Evolutionary conservation across 1,284 basidiomycete genomes (phyloP), one percentile per base, ranked within the genome.

Genomic region (Porphyrellus sp.): DNA sequence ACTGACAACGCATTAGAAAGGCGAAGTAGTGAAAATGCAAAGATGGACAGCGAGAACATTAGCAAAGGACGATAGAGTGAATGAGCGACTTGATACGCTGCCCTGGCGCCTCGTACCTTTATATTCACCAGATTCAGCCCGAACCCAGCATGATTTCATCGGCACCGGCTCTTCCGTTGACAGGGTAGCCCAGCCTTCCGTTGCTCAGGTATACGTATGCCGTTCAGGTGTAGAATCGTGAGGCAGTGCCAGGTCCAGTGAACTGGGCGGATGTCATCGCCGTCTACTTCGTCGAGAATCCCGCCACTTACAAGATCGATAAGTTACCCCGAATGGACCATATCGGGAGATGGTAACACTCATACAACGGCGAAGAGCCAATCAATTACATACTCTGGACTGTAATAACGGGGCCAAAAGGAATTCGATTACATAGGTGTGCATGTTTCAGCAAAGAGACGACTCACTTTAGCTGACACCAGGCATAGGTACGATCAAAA

Each of bases 21-120:
- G 5, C n/a, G n/a, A 15, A 61, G 18, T 2, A 67, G 33, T 8
- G 27, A 54, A n/a, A 52, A 25, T 7, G 44, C 42, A 30, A 63
- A 37, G 46, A 54, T 11, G n/a, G 34, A 30, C 4, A 52, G 31
- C 9, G 41, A 47, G 24, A 55, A 8, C 56, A 57, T 62, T 7
- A 20, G 11, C 5, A 21, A 24, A 3, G 6, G n/a, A n/a, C n/a
- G 18, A 21, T 8, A 20, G 9, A n/a, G 1, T 8, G 38, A 37
- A 13, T 1, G 12, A 15, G 8, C 6, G n/a, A 11, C 8, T 11
- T 23, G 4, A 18, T 11, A 34, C 2, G 18, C 12, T 23, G 23
- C 35, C 16, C 35, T 6, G 23, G 38, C 4, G 13, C 8, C 23
- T 37, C 41, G n/a, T 5, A 18, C 21, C 13, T 57, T 55, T 60